Percentiles rank a stretch among this genome's conserved stretches.
Conservation (phyloP, 129 eudicot genomes). For the Ambrosia trifida region DNA sequence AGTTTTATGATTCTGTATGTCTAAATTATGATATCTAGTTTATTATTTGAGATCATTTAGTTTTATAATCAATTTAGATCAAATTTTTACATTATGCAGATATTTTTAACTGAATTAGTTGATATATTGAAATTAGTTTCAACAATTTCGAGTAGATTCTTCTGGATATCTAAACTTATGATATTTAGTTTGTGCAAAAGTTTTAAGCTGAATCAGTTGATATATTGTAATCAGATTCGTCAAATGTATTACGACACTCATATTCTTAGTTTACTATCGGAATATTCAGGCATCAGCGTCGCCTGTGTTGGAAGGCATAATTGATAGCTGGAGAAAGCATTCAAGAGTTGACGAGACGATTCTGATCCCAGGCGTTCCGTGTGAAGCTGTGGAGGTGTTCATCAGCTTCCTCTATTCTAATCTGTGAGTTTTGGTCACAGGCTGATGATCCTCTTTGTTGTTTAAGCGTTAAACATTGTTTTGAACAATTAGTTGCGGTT, state of each 20-base stretch:
- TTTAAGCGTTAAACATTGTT: too few relatives aligned
- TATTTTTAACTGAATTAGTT: too few relatives aligned
- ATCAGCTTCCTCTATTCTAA: constrained; percentile 54
- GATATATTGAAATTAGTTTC: too few relatives aligned
- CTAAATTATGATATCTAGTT: neutral
- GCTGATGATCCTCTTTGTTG: constrained; percentile 5
- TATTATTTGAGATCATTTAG: neutral
- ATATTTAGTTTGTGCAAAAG: neutral
- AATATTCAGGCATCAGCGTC: constrained; percentile 65
- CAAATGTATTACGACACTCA: neutral
- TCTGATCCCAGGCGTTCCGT: constrained; percentile 76
- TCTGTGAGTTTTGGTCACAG: constrained; percentile 43
- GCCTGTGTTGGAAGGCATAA: constrained; percentile 64
- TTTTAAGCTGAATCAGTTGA: neutral
- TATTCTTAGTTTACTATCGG: neutral
- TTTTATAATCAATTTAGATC: too few relatives aligned
- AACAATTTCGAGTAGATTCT: neutral
- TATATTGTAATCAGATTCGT: neutral
- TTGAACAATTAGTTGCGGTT: neutral
- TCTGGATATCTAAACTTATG: neutral
- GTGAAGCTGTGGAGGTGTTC: constrained; percentile 72
- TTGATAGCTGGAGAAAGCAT: constrained; percentile 47
- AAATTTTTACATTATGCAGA: too few relatives aligned
- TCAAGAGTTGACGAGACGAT: constrained; percentile 48
- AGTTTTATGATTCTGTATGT: too few relatives aligned